phyloP scores from a whole-genome alignment of 495 filamentous ascomycete species.

The Annulohypoxylon maeteangense region DNA sequence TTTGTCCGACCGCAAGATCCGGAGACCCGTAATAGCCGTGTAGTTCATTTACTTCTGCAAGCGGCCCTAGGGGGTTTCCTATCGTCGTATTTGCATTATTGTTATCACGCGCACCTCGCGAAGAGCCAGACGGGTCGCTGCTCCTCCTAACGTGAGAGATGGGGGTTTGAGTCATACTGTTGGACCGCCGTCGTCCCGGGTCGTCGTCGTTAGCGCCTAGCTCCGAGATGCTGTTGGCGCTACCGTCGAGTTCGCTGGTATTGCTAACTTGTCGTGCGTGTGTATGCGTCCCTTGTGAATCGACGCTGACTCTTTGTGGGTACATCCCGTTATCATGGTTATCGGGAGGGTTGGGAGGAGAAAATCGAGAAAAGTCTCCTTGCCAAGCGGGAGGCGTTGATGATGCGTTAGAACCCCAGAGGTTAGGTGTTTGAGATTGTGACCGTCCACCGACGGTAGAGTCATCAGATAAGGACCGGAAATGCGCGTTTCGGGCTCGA shows the following conservation, averaged over 20 bases:
- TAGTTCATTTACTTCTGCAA: slow-evolving; percentile 48
- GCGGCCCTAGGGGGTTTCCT: slow-evolving; percentile 41
- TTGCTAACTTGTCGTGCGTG: slow-evolving; percentile 54
- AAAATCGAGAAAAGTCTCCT: slow-evolving; percentile 7
- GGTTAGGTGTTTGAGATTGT: slow-evolving; percentile 39
- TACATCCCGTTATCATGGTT: slow-evolving; percentile 46
- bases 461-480: slow-evolving; percentile 31
- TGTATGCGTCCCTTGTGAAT: slow-evolving; percentile 41
- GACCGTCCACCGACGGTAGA: slow-evolving; percentile 29
- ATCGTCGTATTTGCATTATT: background rate
- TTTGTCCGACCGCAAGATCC: slow-evolving; percentile 33
- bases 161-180: slow-evolving; percentile 17
- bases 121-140: slow-evolving; percentile 36
- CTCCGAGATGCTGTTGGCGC: slow-evolving; percentile 46
- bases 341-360: slow-evolving; percentile 31
- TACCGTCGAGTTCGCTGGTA: slow-evolving; percentile 53
- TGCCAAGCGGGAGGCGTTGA: slow-evolving; percentile 34
- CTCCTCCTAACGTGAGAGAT: slow-evolving; percentile 17
- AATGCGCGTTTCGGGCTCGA: slow-evolving; percentile 17
- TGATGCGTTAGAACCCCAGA: slow-evolving; percentile 37
- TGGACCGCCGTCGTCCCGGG: slow-evolving; percentile 31
- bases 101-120: background rate
- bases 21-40: slow-evolving; percentile 52
- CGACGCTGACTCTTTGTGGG: slow-evolving; percentile 45
- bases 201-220: slow-evolving; percentile 42